Evolutionary conservation across 2,329 filamentous ascomycete species (phyloP).

Genomic region (Teratosphaeria pseudoeucalypti): DNA sequence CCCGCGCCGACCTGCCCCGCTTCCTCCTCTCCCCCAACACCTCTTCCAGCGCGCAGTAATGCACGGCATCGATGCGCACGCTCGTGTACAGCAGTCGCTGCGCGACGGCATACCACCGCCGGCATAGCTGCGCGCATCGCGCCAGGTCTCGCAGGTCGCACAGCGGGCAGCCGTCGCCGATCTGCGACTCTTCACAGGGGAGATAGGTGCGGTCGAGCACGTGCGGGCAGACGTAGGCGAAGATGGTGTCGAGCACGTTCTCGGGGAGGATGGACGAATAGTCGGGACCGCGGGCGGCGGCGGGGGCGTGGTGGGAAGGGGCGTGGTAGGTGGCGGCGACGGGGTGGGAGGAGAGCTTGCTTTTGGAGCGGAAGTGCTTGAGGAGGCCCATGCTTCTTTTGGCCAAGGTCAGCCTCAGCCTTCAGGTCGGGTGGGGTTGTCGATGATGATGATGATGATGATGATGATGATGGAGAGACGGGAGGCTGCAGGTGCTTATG

Average conservation of each 20-base stretch:
- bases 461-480: background rate
- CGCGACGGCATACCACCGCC: constrained; percentile 56
- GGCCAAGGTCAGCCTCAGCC: too few species aligned
- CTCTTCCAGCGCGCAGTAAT: constrained; percentile 85
- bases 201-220: constrained; percentile 66
- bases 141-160: constrained; percentile 86
- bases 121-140: constrained; percentile 64
- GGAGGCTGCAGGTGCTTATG: background rate
- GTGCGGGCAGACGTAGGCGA: constrained; percentile 76
- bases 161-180: constrained; percentile 77
- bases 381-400: constrained; percentile 35
- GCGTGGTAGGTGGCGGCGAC: constrained; percentile 6
- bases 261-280: constrained; percentile 47
- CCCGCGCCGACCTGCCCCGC: constrained; percentile 42
- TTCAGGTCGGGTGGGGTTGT: background rate
- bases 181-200: constrained; percentile 69
- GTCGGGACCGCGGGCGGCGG: constrained; percentile 24
- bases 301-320: constrained; percentile 9
- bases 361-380: constrained; percentile 38
- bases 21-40: constrained; percentile 70
- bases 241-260: constrained; percentile 65
- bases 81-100: constrained; percentile 59
- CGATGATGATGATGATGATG: background rate
- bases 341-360: constrained; percentile 20
- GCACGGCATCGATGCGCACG: constrained; percentile 85